These are phyloP conservation scores for Solanum paucissectum DNA, from an alignment of 257 asterid genomes.

Conservation along the genomic window DNA sequence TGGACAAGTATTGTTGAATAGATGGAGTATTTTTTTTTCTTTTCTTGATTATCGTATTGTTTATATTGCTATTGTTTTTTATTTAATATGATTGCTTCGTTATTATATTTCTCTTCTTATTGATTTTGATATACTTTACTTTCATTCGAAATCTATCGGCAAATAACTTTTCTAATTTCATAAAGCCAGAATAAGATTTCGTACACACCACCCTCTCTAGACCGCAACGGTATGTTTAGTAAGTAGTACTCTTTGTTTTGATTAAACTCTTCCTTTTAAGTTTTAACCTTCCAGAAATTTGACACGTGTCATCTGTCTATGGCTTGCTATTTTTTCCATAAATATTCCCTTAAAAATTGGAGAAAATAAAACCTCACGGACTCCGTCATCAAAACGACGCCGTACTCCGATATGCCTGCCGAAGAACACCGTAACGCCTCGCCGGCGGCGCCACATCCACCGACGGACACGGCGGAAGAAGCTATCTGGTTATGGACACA, in stretches of 20 bases:
- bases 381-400: conserved; percentile 9
- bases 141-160: no score
- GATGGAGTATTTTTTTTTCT: no score
- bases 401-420: conserved; percentile 35
- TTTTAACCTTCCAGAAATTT: background rate
- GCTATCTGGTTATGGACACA: conserved; percentile 61
- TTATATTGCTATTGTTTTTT: no score
- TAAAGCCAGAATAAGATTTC: no score
- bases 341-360: background rate
- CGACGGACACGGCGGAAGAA: conserved; percentile 45
- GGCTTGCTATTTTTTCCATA: background rate
- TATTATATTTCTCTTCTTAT: no score
- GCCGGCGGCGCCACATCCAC: conserved; percentile 18
- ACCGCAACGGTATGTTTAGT: no score
- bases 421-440: conserved; percentile 44
- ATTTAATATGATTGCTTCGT: no score
- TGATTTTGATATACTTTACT: background rate
- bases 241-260: background rate
- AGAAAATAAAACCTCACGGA: background rate
- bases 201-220: no score
- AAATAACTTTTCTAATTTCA: no score
- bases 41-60: background rate
- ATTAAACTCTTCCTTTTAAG: background rate
- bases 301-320: background rate
- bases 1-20: no score